Evolutionary conservation across 2,329 filamentous ascomycete genomes (phyloP), one percentile per base, ranked within the genome.

Genomic region (Aureobasidium sp.): DNA sequence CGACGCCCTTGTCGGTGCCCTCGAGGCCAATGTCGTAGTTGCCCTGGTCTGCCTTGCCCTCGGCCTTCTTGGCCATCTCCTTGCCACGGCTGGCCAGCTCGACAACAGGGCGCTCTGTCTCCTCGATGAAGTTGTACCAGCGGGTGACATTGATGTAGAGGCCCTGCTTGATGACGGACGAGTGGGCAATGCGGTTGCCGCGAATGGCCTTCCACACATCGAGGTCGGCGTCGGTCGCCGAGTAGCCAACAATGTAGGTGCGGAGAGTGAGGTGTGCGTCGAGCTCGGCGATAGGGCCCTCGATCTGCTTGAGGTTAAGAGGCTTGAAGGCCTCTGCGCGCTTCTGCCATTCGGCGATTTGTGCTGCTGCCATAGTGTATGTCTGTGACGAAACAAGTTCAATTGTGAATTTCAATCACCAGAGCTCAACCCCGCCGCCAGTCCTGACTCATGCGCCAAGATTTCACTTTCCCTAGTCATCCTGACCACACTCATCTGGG

Each of bases 11-110:
- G 41, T 93, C 90, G 9, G 89, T 87, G 73, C 95, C 89, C 70
- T 89, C 86, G 41, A 97, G 82, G 2, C 87, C 88, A 74, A 97
- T 89, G 72, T 95, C 91, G 77, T 94, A 97, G 80, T 86, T 96
- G 63, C 84, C 91, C 66, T 90, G 90, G 73, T 90, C 90, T 66
- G 87, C 84, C 79, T 89, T 90, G 68, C 90, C 90, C 74, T 90
- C 90, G 67, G 87, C 85, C 80, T 89, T 90, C 68, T 84, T 84
- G 72, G 84, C 86, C 64, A 84, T 83, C n/a, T 53, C 55, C n/a
- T 82, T 84, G 52, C 84, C 84, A 52, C 70, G 70, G 32, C 71
- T 70, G 62, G 74, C 70, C 23, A 72, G 66, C 69, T 88, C 87
- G 69, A 88, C 80, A 12, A 82, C 79, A 71, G 91, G 90, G 67